Evolutionary conservation across 345 rosid genomes (phyloP), one percentile per base, ranked within the genome.

Genomic region (Corchorus capsularis): DNA sequence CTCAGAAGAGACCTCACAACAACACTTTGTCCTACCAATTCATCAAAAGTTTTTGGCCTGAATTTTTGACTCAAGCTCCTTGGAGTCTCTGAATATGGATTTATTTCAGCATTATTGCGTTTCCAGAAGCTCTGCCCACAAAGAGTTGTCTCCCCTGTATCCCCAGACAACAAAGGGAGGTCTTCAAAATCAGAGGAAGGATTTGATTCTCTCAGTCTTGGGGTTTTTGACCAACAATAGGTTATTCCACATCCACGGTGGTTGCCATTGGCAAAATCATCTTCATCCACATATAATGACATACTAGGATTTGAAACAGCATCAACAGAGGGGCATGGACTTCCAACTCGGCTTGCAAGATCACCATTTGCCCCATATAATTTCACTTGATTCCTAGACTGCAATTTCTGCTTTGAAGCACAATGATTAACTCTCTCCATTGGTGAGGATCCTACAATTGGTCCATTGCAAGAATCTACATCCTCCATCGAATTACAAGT

Each of bases 221-320:
- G 97, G 5, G 97, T 91, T 85, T 89, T 86, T 41, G 92, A 85
- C 99, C 99, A 96, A 86, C 96, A 95, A 83, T 90, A 86, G 37
- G 90, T 84, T 72, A 92, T 79, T 49, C 92, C 97, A 73, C 97
- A 86, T 52, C 97, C 96, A 50, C 79, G 80, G 56, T 77, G 82
- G 75, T 76, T 81, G 59, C 76, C 78, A 71, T 83, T 85, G 17
- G 45, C 77, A 37, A 73, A 62, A 54, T 88, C 87, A 69, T 84
- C 93, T 75, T 90, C 97, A 75, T 86, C 87, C 0, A 77, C 82
- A 75, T 68, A 83, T 16, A 89, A 63, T 43, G 91, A 86, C 47
- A 67, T 54, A 70, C 87, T 79, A 52, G 37, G 78, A 78, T 84
- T 87, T 63, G 91, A 88, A 63, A 86, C 75, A 79, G 82, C 83